Base-by-base conservation (phyloP, 768 basidiomycete genomes). In the Hortiboletus flavorubellus region DNA sequence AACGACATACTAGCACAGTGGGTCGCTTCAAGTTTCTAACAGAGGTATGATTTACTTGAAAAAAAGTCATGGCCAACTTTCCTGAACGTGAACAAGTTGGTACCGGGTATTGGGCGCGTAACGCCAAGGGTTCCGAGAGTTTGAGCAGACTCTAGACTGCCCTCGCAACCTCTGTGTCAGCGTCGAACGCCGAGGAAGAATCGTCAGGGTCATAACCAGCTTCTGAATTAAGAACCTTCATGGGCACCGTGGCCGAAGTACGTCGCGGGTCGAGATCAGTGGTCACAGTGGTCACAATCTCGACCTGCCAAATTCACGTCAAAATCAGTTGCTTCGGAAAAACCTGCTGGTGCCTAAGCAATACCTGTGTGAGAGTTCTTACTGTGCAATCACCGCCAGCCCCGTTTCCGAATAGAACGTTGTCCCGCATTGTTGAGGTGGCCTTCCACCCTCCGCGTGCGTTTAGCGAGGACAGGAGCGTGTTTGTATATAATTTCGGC, bases 401-500 rank as follows among this genome's bases (percentile, higher is more conserved):
- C 15, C 11, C 45, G 10, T 11, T n/a, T 33, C 46, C 33, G 9
- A 62, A 62, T 3, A 62, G 40, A 40, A 62, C 14, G 15, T 62
- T 62, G 2, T 54, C 49, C 10, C 30, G 49, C 2, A 8, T 0
- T 2, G 52, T 7, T 8, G 53, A 41, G 8, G 41, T 12, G 9
- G 50, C 21, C n/a, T 43, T 61, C 68, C 68, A 69, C 23, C 59
- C 59, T 18, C 47, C 54, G 2, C 71, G 67, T 2, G 70, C 45
- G 23, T 61, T 61, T 26, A 61, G 43, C 11, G 59, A 45, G 2
- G 59, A 72, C 58, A 50, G 67, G 46, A 47, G 49, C 15, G 38
- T 53, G 41, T 69, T 70, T 8, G 67, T 53, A 37, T 69, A 69
- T 2, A 69, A 43, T 23, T 70, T 70, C 1, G 59, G 64, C 30